These are phyloP conservation scores for Neodidymelliopsis sp. DNA, from an alignment of 2,329 filamentous ascomycete species.

Conservation along the genomic window DNA sequence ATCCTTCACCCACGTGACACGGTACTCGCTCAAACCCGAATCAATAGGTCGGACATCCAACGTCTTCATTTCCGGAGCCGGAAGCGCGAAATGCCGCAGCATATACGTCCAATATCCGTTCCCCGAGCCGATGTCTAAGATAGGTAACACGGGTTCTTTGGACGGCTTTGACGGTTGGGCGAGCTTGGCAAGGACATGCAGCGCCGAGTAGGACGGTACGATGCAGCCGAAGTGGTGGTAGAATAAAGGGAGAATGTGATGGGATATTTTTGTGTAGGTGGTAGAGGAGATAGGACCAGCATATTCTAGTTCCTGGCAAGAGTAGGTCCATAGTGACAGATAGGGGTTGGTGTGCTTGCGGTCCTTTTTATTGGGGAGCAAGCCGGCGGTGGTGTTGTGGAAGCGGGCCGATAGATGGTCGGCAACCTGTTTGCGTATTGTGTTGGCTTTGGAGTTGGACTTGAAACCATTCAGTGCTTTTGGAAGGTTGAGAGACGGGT, in stretches of 20 bases:
- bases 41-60: slow-evolving; percentile 70
- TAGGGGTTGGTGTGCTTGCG: slow-evolving; percentile 68
- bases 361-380: slow-evolving; percentile 51
- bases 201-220: slow-evolving; percentile 71
- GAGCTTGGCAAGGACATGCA: slow-evolving; percentile 66
- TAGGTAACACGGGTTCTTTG: slow-evolving; percentile 52
- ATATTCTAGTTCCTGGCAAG: slow-evolving; percentile 70
- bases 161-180: slow-evolving; percentile 44
- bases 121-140: slow-evolving; percentile 74
- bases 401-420: slow-evolving; percentile 64
- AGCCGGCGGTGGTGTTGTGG: slow-evolving; percentile 45
- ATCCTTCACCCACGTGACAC: slow-evolving; percentile 72
- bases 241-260: slow-evolving; percentile 74
- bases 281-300: slow-evolving; percentile 65
- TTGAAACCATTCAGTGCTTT: slow-evolving; percentile 69
- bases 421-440: slow-evolving; percentile 65
- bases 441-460: slow-evolving; percentile 71
- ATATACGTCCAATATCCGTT: slow-evolving; percentile 80
- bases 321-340: slow-evolving; percentile 71
- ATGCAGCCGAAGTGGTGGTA: slow-evolving; percentile 83
- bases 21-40: slow-evolving; percentile 72
- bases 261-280: slow-evolving; percentile 62
- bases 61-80: slow-evolving; percentile 61
- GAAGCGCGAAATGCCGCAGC: slow-evolving; percentile 72
- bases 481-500: slow-evolving; percentile 64